Evolutionary conservation across 192 early-diverging fungal species (phyloP).

Genomic region (Cladochytrium replicatum): DNA sequence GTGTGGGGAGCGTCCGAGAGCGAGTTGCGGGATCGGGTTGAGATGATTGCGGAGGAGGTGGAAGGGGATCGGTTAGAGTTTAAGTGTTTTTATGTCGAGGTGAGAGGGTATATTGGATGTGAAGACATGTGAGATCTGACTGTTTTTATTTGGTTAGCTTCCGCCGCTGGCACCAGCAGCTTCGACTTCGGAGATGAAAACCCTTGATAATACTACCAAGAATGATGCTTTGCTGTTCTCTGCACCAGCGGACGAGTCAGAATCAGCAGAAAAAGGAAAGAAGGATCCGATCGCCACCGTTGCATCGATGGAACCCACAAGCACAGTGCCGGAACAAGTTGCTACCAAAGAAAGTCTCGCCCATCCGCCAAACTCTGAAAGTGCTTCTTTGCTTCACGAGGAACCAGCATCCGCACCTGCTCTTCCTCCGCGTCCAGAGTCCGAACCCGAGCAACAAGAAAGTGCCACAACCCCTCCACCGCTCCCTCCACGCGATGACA

Average conservation of each 20-base stretch:
- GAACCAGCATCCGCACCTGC: too few relatives aligned
- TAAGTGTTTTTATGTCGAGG: constrained; percentile 23
- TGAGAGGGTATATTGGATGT: background rate
- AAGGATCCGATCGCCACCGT: too few relatives aligned
- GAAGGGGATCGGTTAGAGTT: constrained; percentile 16
- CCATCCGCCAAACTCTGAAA: too few relatives aligned
- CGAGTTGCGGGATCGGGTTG: constrained; percentile 11
- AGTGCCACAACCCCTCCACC: background rate
- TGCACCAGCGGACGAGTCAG: background rate
- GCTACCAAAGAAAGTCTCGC: too few relatives aligned
- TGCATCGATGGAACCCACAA: too few relatives aligned
- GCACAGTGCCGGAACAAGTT: too few relatives aligned
- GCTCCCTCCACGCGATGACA: background rate
- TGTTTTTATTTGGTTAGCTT: background rate
- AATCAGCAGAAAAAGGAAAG: too few relatives aligned
- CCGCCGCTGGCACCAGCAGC: background rate
- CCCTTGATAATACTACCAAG: background rate
- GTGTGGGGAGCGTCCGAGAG: constrained; percentile 31
- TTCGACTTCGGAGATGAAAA: background rate
- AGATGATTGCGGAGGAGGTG: constrained; percentile 12
- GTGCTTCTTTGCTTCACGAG: too few relatives aligned
- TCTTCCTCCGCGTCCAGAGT: background rate
- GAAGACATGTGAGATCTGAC: background rate
- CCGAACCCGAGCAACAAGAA: background rate
- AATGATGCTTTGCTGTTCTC: background rate